phyloP scores from a whole-genome alignment of 1,284 basidiomycete genomes.

The Cryptococcus sp. region DNA sequence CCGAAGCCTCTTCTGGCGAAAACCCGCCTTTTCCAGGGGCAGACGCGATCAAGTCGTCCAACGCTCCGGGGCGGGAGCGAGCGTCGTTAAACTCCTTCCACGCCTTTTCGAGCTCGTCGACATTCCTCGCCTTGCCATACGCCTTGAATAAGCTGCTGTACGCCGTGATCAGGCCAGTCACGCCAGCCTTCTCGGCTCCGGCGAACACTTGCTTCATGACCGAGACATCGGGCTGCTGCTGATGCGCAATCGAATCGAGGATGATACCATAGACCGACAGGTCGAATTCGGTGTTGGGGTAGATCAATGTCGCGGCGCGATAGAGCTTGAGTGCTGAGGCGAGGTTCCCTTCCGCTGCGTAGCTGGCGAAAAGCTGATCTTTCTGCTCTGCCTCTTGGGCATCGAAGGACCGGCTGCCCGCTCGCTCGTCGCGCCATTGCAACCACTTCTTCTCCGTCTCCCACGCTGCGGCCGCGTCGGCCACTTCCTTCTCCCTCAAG shows the following conservation, averaged over 20 bases:
- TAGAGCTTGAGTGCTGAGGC: conserved; percentile 71
- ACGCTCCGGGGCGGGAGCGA: conserved; percentile 30
- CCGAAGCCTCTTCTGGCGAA: background rate
- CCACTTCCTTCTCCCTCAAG: conserved; percentile 71
- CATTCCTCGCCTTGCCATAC: conserved; percentile 62
- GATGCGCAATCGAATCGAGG: conserved; percentile 62
- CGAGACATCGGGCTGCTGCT: conserved; percentile 62
- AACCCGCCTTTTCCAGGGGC: background rate
- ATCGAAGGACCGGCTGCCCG: conserved; percentile 14
- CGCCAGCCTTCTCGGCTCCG: conserved; percentile 61
- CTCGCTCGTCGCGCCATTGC: conserved; percentile 20
- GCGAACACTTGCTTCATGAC: conserved; percentile 70
- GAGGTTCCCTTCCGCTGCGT: conserved; percentile 67
- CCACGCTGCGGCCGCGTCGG: conserved; percentile 57
- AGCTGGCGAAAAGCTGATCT: conserved; percentile 27
- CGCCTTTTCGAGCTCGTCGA: conserved; percentile 64
- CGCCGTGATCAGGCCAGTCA: conserved; percentile 28
- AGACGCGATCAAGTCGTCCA: conserved; percentile 12
- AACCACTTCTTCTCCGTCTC: conserved; percentile 45
- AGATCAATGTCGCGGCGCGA: conserved; percentile 57
- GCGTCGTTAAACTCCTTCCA: conserved; percentile 66
- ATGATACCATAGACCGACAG: conserved; percentile 59
- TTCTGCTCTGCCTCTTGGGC: conserved; percentile 8
- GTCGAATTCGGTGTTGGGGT: conserved; percentile 50
- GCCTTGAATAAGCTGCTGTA: conserved; percentile 67